phyloP scores from a whole-genome alignment of 805 yeast genomes.

The Yamadazyma insecticola region DNA sequence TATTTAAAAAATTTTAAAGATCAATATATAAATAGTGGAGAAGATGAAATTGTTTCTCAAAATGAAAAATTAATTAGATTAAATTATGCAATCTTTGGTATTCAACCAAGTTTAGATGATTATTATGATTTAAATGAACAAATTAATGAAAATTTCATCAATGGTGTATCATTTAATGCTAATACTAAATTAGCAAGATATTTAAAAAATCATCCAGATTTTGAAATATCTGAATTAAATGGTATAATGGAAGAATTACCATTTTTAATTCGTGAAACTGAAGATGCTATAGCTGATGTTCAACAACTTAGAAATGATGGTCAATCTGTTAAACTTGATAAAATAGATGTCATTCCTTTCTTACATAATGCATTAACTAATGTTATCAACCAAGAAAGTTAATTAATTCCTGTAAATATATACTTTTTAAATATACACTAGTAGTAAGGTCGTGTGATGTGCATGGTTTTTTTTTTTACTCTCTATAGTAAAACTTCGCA shows the following conservation, averaged over 20 bases:
- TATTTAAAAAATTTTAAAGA: constrained; percentile 56
- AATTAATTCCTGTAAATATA: too few species aligned
- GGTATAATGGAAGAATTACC: constrained; percentile 40
- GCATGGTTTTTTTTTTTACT: too few species aligned
- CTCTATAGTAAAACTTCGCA: too few species aligned
- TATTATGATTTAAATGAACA: constrained; percentile 56
- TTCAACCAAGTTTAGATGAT: constrained; percentile 59
- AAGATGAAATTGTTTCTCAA: constrained; percentile 50
- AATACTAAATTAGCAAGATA: constrained; percentile 53
- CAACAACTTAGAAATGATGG: constrained; percentile 43
- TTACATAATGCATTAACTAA: constrained; percentile 26
- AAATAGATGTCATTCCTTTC: constrained; percentile 38
- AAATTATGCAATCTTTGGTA: constrained; percentile 82
- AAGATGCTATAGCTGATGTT: constrained; percentile 44
- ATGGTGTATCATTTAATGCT: constrained; percentile 69
- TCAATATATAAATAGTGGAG: constrained; percentile 51
- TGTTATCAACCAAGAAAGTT: constrained; percentile 2
- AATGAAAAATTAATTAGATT: constrained; percentile 72
- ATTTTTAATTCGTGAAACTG: constrained; percentile 28
- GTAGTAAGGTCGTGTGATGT: too few species aligned
- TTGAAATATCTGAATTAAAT: constrained; percentile 26
- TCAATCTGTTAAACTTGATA: constrained; percentile 23
- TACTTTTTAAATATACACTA: too few species aligned
- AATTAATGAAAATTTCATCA: constrained; percentile 42
- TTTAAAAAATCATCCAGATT: constrained; percentile 17